Evolutionary conservation across 345 rosid genomes (phyloP), one percentile per base, ranked within the genome.

Genomic region (Lepidium sativum): DNA sequence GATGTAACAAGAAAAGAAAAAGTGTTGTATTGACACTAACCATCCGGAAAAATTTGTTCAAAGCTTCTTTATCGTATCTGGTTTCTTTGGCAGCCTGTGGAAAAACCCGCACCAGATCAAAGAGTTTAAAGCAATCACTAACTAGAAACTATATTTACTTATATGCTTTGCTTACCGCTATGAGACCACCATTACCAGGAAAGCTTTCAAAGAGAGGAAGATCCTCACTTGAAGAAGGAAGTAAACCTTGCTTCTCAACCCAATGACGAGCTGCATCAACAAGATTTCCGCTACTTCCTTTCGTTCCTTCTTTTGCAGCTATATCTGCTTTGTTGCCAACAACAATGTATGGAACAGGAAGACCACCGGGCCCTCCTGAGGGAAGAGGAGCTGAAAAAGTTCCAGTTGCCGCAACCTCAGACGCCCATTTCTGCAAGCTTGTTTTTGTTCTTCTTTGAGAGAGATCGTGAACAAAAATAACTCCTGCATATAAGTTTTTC

Each of bases 181-280:
- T 82, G 47, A 84, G 86, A 57, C 94, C 86, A 53, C 88, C 85
- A 65, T 84, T 80, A 60, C 94, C 91, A 69, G 99, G 99, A 67
- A 95, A 95, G 78, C 87, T 85, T 80, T 88, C 98, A 52, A 89
- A 86, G 64, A 91, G 82, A 13, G 99, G 99, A 79, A 95, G 96
- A 54, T 91, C 98, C 59, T 88, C 98, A 45, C 87, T 91, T 41
- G 90, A 73, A 21, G 97, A 78, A 56, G 62, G 47, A 78, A 95
- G 94, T 78, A 95, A 80, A 44, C 99, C 99, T 81, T 95, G 99
- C 77, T 91, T 95, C 87, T 95, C 99, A 34, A 95, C 97, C 99
- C 99, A 95, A 63, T 85, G 96, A 13, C 95, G 97, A 79, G 99
- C 99, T 34, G 72, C 98, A 73, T 95, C 99, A 57, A 95, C 97